phyloP scores from a whole-genome alignment of 2,329 filamentous ascomycete species.

The Verticillium dahliae region DNA sequence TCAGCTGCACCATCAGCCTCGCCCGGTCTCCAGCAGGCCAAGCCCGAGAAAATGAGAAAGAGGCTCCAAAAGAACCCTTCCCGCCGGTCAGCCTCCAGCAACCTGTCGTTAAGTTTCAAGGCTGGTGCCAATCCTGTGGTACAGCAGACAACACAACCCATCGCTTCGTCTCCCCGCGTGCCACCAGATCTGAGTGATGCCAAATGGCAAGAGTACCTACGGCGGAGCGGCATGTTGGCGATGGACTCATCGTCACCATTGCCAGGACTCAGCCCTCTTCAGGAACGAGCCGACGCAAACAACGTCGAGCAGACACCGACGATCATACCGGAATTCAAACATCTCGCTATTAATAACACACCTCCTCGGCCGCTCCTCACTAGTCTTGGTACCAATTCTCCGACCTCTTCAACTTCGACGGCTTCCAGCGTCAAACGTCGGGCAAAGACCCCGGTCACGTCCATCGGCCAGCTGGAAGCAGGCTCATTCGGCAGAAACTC shows the following conservation, averaged over 20 bases:
- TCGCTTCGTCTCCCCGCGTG: conserved; percentile 11
- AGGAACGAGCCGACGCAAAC: conserved; percentile 1
- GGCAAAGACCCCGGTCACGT: conserved; percentile 44
- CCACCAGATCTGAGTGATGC: conserved; percentile 25
- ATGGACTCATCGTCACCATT: conserved; percentile 13
- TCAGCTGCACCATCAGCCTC: conserved; percentile 11
- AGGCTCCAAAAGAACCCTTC: conserved; percentile 21
- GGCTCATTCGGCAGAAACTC: conserved; percentile 15
- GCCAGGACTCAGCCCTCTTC: not conserved
- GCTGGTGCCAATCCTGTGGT: conserved; percentile 3
- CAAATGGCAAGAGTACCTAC: conserved; percentile 24
- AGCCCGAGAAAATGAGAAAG: conserved; percentile 10
- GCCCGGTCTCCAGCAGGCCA: conserved; percentile 7
- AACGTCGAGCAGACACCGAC: conserved; percentile 14
- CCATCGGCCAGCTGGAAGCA: conserved; percentile 42
- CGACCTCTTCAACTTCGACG: conserved; percentile 11
- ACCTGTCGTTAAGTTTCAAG: conserved; percentile 7
- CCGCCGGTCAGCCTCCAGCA: conserved; percentile 17
- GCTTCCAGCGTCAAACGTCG: conserved; percentile 31
- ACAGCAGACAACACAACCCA: conserved; percentile 1
- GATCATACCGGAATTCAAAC: conserved; percentile 26
- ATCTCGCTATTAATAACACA: conserved; percentile 24
- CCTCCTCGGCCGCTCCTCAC: conserved; percentile 10
- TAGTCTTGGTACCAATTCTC: conserved; percentile 8
- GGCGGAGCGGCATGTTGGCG: conserved; percentile 16